Base-by-base conservation (phyloP, 2,329 filamentous ascomycete genomes). In the Arthrobotrys sinensis region DNA sequence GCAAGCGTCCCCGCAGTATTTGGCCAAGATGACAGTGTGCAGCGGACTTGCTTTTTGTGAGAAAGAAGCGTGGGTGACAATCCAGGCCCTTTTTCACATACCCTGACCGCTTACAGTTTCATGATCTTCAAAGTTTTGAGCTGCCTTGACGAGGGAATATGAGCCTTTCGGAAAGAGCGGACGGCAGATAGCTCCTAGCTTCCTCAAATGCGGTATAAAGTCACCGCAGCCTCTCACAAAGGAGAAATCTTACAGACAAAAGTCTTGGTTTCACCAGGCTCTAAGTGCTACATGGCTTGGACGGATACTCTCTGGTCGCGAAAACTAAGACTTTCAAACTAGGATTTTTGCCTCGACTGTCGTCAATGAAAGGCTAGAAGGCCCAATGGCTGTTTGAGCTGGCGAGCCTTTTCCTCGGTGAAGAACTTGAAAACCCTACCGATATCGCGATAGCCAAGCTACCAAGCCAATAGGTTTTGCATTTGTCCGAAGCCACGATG, bases 141-240 rank as follows among this genome's bases (percentile, higher is more conserved):
- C 62, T 78, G 67, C 75, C 75, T 63, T n/a, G 66, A 71, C 48
- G 52, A 71, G 67, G 57, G 50, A 67, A 63, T 67, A 62, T 68
- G 67, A 72, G 52, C 67, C 46, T 71, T 78, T 72, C 75, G 75
- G 75, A 71, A 78, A 78, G 67, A 60, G 67, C 67, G 53, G 43
- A 66, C 60, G 75, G 65, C 66, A 60, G 52, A 57, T 63, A 14
- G 32, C n/a, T 43, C 57, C 75, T 62, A 78, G 21, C 75, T 78
- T 78, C 75, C 75, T 78, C 53, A 72, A 72, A 67, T 48, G 60
- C 46, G 67, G 60, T 78, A 78, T 63, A 78, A 78, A 78, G 73
- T 78, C 50, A 72, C 75, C 75, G 75, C 53, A 40, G 43, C 60
- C 66, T 67, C 66, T 62, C 62, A 67, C 45, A 65, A 68, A 38